Evolutionary conservation across 768 basidiomycete species (phyloP), one percentile per base, ranked within the genome.

Genomic region (Boletus reticulatus): DNA sequence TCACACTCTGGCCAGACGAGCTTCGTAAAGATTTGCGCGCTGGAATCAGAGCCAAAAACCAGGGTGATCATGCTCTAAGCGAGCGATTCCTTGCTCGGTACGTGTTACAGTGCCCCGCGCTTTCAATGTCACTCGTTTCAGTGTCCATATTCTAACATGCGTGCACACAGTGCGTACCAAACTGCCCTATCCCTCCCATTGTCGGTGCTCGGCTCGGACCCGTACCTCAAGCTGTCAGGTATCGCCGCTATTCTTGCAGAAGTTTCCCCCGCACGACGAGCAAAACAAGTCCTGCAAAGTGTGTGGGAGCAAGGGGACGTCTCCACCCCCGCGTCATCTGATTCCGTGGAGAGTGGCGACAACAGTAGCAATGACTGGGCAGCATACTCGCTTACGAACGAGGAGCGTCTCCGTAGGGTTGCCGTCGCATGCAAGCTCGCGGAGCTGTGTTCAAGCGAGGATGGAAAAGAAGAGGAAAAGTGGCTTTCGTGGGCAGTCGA

Each of bases 1-100:
- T 87, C 69, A 83, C 82, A 0, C 76, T 84, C 57, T 91, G 87
- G 88, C 89, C 89, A 2, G 64, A 67, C 12, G 81, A 84, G 59
- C 68, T 91, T 3, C 80, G 86, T 6, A 67, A 72, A 31, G 87
- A 89, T 68, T 75, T 91, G 34, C 84, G 87, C 7, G 78, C 77
- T 4, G 89, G 84, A 4, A 75, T 91, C 42, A 78, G 78, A 55
- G 85, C 86, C 4, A 85, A 80, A 62, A 72, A 82, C 50, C 78
- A 82, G 53, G 82, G 79, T 3, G 81, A 90, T 63, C 61, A 78
- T 11, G 71, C 69, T 11, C 67, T 79, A 50, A 83, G 84, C 59
- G 76, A 78, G 55, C 73, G 75, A 32, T 84, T 78, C 62, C 73
- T 89, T 36, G 63, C 68, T 48, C 77, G 80, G 88, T 88, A 53